Percentiles rank a stretch among this genome's conserved stretches.
phyloP scores from a whole-genome alignment of 768 basidiomycete species.

The Dentipellis sp. region DNA sequence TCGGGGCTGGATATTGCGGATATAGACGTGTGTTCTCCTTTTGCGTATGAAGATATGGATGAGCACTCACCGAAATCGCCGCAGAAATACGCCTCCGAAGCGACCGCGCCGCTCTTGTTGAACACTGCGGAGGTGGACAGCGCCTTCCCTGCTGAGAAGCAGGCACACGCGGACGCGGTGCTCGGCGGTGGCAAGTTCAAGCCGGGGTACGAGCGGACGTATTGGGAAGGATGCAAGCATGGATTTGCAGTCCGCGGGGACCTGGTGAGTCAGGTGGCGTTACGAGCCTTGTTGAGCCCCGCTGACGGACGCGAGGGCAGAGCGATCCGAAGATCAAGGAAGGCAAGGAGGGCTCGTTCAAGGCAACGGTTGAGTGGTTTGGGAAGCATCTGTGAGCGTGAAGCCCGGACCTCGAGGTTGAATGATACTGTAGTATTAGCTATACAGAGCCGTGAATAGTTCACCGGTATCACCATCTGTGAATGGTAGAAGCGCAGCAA shows the following conservation, averaged over 20 bases:
- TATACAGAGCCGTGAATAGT: too few species aligned
- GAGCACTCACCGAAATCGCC: background rate
- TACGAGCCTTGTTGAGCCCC: background rate
- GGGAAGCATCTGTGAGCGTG: background rate
- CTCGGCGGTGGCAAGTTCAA: slow-evolving; percentile 28
- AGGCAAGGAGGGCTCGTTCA: slow-evolving; percentile 32
- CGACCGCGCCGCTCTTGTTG: slow-evolving; percentile 33
- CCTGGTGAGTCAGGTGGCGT: slow-evolving; percentile 23
- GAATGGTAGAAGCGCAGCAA: too few species aligned
- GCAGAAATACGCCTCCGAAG: slow-evolving; percentile 23
- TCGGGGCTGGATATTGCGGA: slow-evolving; percentile 31
- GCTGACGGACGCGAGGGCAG: slow-evolving; percentile 20
- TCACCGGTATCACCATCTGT: too few species aligned
- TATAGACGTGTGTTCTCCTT: slow-evolving; percentile 22
- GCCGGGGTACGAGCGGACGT: slow-evolving; percentile 28
- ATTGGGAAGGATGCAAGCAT: slow-evolving; percentile 31
- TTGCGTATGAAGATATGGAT: background rate
- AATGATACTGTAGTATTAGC: too few species aligned
- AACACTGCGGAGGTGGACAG: slow-evolving; percentile 29
- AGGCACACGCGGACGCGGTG: slow-evolving; percentile 25
- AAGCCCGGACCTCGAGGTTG: too few species aligned
- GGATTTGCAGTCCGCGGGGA: slow-evolving; percentile 28
- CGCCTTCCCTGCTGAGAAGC: slow-evolving; percentile 24
- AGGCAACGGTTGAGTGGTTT: slow-evolving; percentile 26
- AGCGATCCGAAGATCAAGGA: slow-evolving; percentile 20